Evolutionary conservation across 2,329 filamentous ascomycete genomes (phyloP).

Genomic region (Raffaelea ambrosiae): DNA sequence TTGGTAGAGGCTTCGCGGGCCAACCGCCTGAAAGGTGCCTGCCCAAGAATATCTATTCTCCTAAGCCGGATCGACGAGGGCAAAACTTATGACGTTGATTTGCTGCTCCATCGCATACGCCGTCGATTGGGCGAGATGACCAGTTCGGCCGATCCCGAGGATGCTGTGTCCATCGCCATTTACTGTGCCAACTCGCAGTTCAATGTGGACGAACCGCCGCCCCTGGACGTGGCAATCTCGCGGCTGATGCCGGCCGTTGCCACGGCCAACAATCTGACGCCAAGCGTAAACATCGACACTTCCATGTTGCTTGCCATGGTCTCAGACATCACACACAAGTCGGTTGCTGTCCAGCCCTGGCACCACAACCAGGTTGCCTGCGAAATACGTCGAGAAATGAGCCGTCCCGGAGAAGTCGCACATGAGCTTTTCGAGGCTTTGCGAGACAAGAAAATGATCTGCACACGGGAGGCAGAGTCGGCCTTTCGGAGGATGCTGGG

Average conservation of each 20-base stretch:
- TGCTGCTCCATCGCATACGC: constrained; percentile 17
- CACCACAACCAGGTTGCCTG: constrained; percentile 50
- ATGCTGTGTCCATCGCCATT: constrained; percentile 15
- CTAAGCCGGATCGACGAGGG: constrained; percentile 20
- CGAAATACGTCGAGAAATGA: constrained; percentile 56
- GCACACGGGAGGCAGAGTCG: constrained; percentile 55
- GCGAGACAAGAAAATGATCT: constrained; percentile 47
- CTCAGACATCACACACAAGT: constrained; percentile 61
- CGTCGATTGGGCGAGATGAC: not conserved
- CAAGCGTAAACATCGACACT: constrained; percentile 46
- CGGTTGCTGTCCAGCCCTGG: constrained; percentile 25
- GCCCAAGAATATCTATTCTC: constrained; percentile 17
- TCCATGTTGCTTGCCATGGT: constrained; percentile 65
- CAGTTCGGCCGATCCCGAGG: not conserved
- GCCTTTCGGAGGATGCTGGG: constrained; percentile 60
- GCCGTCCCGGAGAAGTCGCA: constrained; percentile 48
- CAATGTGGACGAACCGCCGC: constrained; percentile 11
- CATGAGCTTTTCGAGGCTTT: constrained; percentile 54
- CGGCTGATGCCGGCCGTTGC: constrained; percentile 12
- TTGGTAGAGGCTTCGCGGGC: constrained; percentile 20
- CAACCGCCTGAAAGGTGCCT: constrained; percentile 18
- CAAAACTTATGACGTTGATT: constrained; percentile 16
- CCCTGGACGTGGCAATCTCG: constrained; percentile 13
- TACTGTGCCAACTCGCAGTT: constrained; percentile 19
- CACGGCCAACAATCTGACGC: constrained; percentile 15